A percentile compares a stretch with the other conserved stretches of the same genome.
Conservation (phyloP, 768 basidiomycete species). For the Phylloporus sp. region DNA sequence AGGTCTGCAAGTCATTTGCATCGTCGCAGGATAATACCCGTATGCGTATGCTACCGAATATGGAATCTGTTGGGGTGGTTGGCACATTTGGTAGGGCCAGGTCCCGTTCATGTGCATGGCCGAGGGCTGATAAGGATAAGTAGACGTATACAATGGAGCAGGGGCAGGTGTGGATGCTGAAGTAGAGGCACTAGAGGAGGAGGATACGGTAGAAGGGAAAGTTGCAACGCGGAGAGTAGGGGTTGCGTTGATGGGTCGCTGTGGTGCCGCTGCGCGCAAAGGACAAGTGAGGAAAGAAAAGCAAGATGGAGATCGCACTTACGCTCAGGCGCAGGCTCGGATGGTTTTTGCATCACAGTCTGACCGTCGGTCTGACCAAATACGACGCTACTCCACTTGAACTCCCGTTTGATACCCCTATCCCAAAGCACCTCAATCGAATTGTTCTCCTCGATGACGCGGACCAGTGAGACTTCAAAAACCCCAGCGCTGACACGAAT, state of each 20-base stretch:
- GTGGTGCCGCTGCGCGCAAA: slow-evolving; percentile 15
- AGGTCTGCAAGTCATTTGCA: slow-evolving; percentile 8
- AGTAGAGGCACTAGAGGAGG: slow-evolving; percentile 21
- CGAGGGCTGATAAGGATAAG: slow-evolving; percentile 20
- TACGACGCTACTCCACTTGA: slow-evolving; percentile 78
- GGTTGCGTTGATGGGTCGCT: slow-evolving; percentile 6
- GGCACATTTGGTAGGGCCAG: slow-evolving; percentile 32
- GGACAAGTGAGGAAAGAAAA: slow-evolving; percentile 5
- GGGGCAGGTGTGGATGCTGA: slow-evolving; percentile 16
- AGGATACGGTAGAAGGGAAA: slow-evolving; percentile 17
- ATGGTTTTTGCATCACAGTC: slow-evolving; percentile 63
- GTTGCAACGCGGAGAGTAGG: slow-evolving; percentile 22
- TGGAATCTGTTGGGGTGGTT: slow-evolving; percentile 15
- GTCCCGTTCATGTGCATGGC: slow-evolving; percentile 21
- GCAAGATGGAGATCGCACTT: slow-evolving; percentile 22
- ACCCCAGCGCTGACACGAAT: slow-evolving; percentile 79
- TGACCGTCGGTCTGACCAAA: slow-evolving; percentile 70
- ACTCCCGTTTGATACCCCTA: slow-evolving; percentile 63
- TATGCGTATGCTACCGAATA: slow-evolving; percentile 20
- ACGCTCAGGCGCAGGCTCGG: slow-evolving; percentile 49
- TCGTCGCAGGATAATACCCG: slow-evolving; percentile 21
- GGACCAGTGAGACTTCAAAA: slow-evolving; percentile 77
- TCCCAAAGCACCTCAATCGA: slow-evolving; percentile 84
- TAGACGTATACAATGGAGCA: slow-evolving; percentile 17
- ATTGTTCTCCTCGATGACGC: slow-evolving; percentile 61